phyloP scores from a whole-genome alignment of 495 filamentous ascomycete genomes.

The Xanthoparmelia taractica region DNA sequence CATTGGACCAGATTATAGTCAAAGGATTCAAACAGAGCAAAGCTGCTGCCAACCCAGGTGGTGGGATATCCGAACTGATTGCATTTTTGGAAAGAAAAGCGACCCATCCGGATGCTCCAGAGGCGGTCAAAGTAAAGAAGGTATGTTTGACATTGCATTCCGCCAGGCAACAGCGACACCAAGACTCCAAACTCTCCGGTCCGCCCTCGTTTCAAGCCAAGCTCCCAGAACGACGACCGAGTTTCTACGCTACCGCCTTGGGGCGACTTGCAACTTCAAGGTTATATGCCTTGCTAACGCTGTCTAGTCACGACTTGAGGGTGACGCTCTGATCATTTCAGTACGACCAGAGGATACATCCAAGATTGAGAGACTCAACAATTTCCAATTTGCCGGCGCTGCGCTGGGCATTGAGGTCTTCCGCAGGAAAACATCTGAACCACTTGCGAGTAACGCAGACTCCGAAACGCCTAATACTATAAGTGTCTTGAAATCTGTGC shows the following conservation, averaged over 20 bases:
- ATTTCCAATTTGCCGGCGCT: slow-evolving; percentile 56
- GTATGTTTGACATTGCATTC: slow-evolving; percentile 59
- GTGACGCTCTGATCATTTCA: slow-evolving; percentile 59
- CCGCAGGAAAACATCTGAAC: slow-evolving; percentile 32
- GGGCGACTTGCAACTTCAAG: slow-evolving; percentile 45
- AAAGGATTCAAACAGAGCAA: slow-evolving; percentile 71
- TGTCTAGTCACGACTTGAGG: slow-evolving; percentile 61
- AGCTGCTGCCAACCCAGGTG: slow-evolving; percentile 58
- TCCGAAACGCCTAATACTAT: slow-evolving; percentile 34
- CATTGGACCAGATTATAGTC: slow-evolving; percentile 43
- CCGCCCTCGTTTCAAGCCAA: slow-evolving; percentile 52
- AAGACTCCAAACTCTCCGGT: slow-evolving; percentile 37
- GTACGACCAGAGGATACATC: slow-evolving; percentile 55
- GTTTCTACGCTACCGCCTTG: slow-evolving; percentile 35
- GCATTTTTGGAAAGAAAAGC: slow-evolving; percentile 79
- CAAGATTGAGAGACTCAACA: slow-evolving; percentile 54
- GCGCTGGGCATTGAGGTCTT: slow-evolving; percentile 45
- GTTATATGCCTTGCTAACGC: slow-evolving; percentile 64
- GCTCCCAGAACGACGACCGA: slow-evolving; percentile 50
- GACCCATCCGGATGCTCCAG: slow-evolving; percentile 40
- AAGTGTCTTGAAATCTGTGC: slow-evolving; percentile 44
- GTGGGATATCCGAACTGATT: slow-evolving; percentile 61
- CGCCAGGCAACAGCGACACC: slow-evolving; percentile 34
- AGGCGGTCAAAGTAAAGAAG: slow-evolving; percentile 66
- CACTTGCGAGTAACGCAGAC: slow-evolving; percentile 30